Conservation (phyloP, 345 rosid species). For the Eucalyptus grandis region DNA sequence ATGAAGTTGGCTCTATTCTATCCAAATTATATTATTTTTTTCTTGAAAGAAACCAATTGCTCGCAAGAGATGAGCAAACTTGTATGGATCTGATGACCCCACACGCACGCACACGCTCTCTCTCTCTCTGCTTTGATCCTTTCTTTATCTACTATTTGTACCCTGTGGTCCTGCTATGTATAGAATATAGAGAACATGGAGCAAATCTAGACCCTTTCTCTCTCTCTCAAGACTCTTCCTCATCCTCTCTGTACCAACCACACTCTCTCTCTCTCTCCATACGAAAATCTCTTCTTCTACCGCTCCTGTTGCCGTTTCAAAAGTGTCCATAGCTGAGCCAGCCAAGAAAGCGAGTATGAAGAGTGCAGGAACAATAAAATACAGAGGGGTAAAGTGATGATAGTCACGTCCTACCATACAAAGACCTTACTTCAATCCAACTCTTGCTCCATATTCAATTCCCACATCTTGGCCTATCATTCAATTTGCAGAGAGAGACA, state of each 20-base stretch:
- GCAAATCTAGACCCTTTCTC: neutral
- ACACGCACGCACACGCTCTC: neutral
- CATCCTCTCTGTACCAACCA: neutral
- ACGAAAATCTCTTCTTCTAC: neutral
- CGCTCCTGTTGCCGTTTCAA: neutral
- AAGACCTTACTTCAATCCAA: slow-evolving; percentile 67
- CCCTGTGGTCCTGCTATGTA: neutral
- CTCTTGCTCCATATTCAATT: slow-evolving; percentile 23
- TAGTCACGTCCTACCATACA: slow-evolving; percentile 54
- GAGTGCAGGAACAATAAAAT: neutral
- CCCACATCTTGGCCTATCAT: neutral
- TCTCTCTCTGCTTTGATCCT: neutral
- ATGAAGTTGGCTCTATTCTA: neutral
- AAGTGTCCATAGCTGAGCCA: neutral
- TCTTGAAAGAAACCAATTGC: neutral
- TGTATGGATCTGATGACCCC: neutral
- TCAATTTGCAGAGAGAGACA: neutral
- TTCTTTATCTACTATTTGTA: neutral
- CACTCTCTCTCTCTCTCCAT: neutral
- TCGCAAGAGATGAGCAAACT: neutral
- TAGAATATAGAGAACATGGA: neutral
- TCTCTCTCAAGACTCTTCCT: neutral
- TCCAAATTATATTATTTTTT: neutral
- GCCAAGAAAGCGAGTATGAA: neutral
- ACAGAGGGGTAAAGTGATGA: slow-evolving; percentile 16